Conservation (phyloP, 257 asterid species). For the Forsythia viridissima region DNA sequence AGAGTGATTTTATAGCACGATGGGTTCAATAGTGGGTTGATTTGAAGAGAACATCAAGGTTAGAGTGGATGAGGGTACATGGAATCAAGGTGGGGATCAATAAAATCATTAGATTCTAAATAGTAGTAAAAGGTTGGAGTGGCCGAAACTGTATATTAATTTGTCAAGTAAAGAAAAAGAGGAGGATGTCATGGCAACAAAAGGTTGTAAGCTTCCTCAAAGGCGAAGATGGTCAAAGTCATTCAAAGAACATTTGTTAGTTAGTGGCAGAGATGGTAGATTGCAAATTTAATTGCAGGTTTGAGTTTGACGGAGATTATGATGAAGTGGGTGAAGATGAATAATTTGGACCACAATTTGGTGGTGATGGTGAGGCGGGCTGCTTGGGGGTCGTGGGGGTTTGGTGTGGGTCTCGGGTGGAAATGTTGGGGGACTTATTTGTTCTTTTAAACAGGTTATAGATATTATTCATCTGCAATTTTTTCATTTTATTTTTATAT, state of each 20-base stretch:
- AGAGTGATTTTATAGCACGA: slow-evolving; percentile 39
- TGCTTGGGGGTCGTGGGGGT: too few relatives aligned
- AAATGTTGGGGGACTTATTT: too few relatives aligned
- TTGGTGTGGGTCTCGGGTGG: too few relatives aligned
- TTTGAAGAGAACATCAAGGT: slow-evolving; percentile 15
- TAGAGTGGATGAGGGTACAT: slow-evolving; percentile 9
- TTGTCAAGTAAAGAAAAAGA: slow-evolving; percentile 45
- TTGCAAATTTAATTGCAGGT: too few relatives aligned
- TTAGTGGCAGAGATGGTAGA: too few relatives aligned
- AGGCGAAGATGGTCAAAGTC: slow-evolving; percentile 47
- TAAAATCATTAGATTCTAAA: neutral
- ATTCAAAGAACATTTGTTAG: slow-evolving; percentile 41
- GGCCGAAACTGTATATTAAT: slow-evolving; percentile 18
- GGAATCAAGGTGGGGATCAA: slow-evolving; percentile 12
- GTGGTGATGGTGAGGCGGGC: too few relatives aligned
- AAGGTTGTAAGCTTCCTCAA: slow-evolving; percentile 52
- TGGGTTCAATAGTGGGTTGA: slow-evolving; percentile 21
- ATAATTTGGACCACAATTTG: too few relatives aligned
- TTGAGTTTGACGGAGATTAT: too few relatives aligned
- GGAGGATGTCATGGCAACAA: slow-evolving; percentile 51
- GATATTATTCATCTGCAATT: too few relatives aligned
- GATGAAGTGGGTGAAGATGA: too few relatives aligned
- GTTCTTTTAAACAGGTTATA: too few relatives aligned
- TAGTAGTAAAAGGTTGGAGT: neutral
- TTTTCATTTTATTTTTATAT: too few relatives aligned